Percentiles rank a stretch among this genome's conserved stretches.
Conservation (phyloP, 345 rosid species). For the Excoecaria cochinchinensis region DNA sequence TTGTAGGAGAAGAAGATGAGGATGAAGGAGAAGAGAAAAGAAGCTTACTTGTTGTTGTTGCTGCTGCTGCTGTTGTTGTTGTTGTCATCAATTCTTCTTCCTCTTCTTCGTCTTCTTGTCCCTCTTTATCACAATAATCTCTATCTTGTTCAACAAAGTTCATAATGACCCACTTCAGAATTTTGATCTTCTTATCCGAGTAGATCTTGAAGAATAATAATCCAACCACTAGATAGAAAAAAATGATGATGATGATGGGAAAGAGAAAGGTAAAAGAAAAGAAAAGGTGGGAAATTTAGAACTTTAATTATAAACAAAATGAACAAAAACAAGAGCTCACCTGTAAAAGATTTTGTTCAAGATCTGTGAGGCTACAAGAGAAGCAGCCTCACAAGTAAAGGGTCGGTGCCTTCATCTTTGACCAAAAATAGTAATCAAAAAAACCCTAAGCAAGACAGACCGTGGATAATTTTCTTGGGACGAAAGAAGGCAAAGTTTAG, state of each 20-base stretch:
- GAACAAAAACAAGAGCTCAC: constrained; percentile 28
- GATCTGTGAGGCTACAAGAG: constrained; percentile 36
- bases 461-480: constrained; percentile 5
- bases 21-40: constrained; percentile 29
- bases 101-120: constrained; percentile 8
- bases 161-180: constrained; percentile 30
- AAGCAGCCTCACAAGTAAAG: constrained; percentile 6
- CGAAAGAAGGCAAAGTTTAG: background rate
- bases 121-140: constrained; percentile 23
- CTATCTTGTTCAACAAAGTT: constrained; percentile 40
- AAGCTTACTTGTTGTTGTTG: constrained; percentile 16
- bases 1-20: constrained; percentile 25
- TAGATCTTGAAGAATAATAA: constrained; percentile 33
- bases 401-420: constrained; percentile 50
- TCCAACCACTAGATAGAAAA: constrained; percentile 24
- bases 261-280: constrained; percentile 22
- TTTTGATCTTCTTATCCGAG: constrained; percentile 7
- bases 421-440: constrained; percentile 23
- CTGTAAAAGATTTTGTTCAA: constrained; percentile 23
- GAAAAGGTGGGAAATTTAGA: constrained; percentile 21
- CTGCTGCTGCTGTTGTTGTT: background rate
- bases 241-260: constrained; percentile 2
- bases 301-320: background rate
- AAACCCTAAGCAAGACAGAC: constrained; percentile 44
- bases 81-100: constrained; percentile 29